phyloP scores from a whole-genome alignment of 495 filamentous ascomycete species.

The Aspergillus saccharolyticus region DNA sequence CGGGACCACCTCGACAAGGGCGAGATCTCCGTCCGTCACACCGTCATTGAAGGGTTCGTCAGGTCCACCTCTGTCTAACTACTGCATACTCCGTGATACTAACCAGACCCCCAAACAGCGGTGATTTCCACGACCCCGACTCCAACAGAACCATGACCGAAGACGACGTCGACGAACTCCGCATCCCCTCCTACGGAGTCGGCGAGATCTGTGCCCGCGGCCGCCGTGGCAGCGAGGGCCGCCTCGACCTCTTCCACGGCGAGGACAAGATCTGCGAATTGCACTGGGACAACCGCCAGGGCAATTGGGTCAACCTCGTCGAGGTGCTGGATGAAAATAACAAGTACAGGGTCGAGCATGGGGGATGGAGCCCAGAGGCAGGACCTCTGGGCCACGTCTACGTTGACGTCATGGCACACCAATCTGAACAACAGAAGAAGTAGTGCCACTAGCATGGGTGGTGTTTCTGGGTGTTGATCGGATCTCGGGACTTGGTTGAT shows the following conservation, averaged over 20 bases:
- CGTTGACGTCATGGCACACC: constrained; percentile 27
- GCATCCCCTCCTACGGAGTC: constrained; percentile 28
- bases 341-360: constrained; percentile 31
- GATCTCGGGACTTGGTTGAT: not conserved
- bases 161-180: constrained; percentile 33
- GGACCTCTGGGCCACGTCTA: constrained; percentile 38
- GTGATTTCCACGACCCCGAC: constrained; percentile 28
- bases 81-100: not conserved
- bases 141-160: constrained; percentile 30
- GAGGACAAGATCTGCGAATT: constrained; percentile 38
- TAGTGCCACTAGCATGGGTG: constrained; percentile 1
- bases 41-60: constrained; percentile 32
- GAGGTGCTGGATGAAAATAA: constrained; percentile 29
- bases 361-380: constrained; percentile 33
- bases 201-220: constrained; percentile 34
- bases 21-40: constrained; percentile 28
- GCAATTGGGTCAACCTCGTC: constrained; percentile 24
- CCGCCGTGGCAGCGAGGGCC: constrained; percentile 35
- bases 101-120: constrained; percentile 14
- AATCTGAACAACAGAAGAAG: constrained; percentile 17
- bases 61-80: not conserved
- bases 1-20: constrained; percentile 32
- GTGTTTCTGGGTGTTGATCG: not conserved
- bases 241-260: constrained; percentile 35
- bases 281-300: constrained; percentile 37